These are phyloP conservation scores for Tuber borchii DNA, from an alignment of 495 filamentous ascomycete species.

Conservation along the genomic window DNA sequence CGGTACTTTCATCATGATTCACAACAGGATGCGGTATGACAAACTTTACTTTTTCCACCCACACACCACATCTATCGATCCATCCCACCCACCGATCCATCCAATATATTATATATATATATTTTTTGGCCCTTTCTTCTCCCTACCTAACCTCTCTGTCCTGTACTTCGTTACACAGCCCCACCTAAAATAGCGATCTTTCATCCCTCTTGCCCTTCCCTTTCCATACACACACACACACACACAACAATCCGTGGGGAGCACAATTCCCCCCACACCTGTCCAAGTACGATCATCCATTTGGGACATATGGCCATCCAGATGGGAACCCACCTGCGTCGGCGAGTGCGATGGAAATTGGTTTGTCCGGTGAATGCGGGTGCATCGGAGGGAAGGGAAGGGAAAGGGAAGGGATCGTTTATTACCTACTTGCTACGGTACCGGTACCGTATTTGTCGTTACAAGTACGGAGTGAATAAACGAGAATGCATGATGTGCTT, in stretches of 20 bases:
- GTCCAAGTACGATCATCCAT: not conserved
- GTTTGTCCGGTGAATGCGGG: not conserved
- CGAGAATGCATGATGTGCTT: too few relatives aligned
- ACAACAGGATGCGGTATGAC: not conserved
- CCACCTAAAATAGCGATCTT: constrained; percentile 2
- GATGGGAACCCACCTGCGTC: not conserved
- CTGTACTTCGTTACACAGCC: constrained; percentile 1
- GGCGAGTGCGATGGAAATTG: not conserved
- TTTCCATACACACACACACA: not conserved
- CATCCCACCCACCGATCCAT: not conserved
- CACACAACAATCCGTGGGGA: not conserved
- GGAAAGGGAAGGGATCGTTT: not conserved
- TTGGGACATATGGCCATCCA: not conserved
- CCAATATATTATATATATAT: not conserved
- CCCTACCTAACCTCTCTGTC: not conserved
- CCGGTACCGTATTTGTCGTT: too few relatives aligned
- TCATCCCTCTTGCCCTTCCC: not conserved
- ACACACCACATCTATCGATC: not conserved
- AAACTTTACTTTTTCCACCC: constrained; percentile 5
- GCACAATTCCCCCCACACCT: not conserved
- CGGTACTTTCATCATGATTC: constrained; percentile 5
- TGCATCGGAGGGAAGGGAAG: not conserved
- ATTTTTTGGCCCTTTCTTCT: not conserved
- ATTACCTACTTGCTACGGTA: not conserved
- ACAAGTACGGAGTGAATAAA: too few relatives aligned